These are phyloP conservation scores for Fagus crenata DNA, from an alignment of 306 rosid species.

Conservation along the genomic window DNA sequence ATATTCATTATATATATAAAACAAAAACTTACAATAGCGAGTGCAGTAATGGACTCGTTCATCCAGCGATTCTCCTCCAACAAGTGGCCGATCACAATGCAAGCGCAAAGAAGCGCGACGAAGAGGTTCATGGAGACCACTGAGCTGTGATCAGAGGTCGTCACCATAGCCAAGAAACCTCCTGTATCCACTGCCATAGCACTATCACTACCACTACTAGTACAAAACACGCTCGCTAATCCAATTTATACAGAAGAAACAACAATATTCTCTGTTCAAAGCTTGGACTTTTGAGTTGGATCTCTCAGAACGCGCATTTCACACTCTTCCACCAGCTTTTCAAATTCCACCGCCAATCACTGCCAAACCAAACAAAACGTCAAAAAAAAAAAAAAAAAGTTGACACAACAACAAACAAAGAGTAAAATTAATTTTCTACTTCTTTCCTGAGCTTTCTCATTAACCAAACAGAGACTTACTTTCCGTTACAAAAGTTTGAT, in stretches of 20 bases:
- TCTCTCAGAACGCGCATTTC: neutral
- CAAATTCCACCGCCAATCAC: constrained; percentile 9
- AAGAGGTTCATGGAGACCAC: constrained; percentile 86
- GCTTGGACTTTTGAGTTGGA: neutral
- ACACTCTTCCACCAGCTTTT: constrained; percentile 11
- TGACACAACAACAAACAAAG: neutral
- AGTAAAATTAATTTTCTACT: neutral
- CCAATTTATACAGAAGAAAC: neutral
- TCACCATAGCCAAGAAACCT: constrained; percentile 32
- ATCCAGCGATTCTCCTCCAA: constrained; percentile 86
- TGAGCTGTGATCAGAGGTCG: constrained; percentile 65
- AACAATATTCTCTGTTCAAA: neutral
- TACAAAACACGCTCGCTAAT: neutral
- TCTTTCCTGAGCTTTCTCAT: constrained; percentile 18
- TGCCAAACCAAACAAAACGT: neutral
- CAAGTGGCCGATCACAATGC: constrained; percentile 84
- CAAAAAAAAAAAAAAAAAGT: neutral
- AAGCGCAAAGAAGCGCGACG: constrained; percentile 84
- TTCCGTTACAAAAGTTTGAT: neutral
- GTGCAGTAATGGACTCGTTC: constrained; percentile 92
- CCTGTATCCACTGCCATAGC: constrained; percentile 10
- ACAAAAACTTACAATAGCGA: constrained; percentile 66
- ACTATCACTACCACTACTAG: neutral
- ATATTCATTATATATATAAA: neutral
- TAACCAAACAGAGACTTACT: constrained; percentile 24